A percentile compares a stretch with the other conserved stretches of the same genome.
Evolutionary conservation across 345 rosid species (phyloP).

Genomic region (Hirschfeldia incana): DNA sequence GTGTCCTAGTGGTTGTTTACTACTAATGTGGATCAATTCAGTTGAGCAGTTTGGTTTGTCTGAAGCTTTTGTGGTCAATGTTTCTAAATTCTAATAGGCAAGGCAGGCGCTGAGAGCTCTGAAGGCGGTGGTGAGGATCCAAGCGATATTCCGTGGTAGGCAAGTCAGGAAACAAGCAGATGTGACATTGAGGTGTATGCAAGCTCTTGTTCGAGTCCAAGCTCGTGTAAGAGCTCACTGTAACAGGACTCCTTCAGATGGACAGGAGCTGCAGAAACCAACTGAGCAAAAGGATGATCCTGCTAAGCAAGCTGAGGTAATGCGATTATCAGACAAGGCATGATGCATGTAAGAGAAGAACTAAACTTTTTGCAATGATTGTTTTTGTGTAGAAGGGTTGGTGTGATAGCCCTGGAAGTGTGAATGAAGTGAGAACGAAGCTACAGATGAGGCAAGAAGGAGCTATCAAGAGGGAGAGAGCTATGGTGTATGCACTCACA

Average conservation of each 20-base stretch:
- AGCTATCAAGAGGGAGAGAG: slow-evolving; percentile 89
- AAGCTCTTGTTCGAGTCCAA: slow-evolving; percentile 91
- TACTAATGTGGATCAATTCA: background rate
- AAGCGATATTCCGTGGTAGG: slow-evolving; percentile 83
- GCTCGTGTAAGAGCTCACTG: slow-evolving; percentile 70
- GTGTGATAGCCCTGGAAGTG: slow-evolving; percentile 75
- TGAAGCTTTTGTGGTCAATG: slow-evolving; percentile 21
- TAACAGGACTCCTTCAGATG: slow-evolving; percentile 44
- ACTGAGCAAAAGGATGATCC: slow-evolving; percentile 47
- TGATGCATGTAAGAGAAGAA: background rate
- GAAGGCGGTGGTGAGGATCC: slow-evolving; percentile 88
- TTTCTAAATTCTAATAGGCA: slow-evolving; percentile 59
- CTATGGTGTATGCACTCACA: slow-evolving; percentile 64
- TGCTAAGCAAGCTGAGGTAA: slow-evolving; percentile 75
- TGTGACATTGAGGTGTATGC: slow-evolving; percentile 90
- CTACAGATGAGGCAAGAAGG: slow-evolving; percentile 77
- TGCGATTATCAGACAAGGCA: background rate
- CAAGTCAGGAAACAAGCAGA: slow-evolving; percentile 91
- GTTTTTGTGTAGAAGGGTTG: slow-evolving; percentile 61
- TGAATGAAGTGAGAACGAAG: slow-evolving; percentile 65
- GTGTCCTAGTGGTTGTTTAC: too few relatives aligned
- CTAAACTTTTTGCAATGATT: slow-evolving; percentile 12
- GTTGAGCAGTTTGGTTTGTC: background rate
- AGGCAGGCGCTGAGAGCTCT: slow-evolving; percentile 78
- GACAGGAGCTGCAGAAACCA: slow-evolving; percentile 33